These are phyloP conservation scores for Trametes cubensis DNA, from an alignment of 768 basidiomycete species.

Conservation along the genomic window DNA sequence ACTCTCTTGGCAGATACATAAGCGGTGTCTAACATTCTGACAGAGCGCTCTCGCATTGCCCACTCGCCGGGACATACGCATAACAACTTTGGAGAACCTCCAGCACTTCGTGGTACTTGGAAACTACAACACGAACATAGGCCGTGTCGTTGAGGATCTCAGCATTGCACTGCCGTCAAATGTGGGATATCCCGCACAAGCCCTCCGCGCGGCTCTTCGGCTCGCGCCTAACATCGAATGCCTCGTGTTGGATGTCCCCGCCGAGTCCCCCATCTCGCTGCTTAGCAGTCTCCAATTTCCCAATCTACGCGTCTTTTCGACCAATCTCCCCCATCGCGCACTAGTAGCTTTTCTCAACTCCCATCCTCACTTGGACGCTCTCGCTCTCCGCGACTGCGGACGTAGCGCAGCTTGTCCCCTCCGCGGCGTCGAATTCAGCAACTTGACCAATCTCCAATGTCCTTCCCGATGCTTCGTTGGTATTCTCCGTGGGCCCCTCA, in stretches of 20 bases:
- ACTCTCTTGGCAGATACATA: no score
- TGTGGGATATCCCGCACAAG: background rate
- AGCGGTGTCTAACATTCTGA: no score
- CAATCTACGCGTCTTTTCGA: background rate
- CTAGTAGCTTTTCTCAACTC: background rate
- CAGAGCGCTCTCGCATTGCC: no score
- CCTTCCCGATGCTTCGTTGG: constrained; percentile 3
- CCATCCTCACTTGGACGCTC: background rate
- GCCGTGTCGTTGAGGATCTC: background rate
- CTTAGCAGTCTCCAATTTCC: background rate
- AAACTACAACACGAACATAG: background rate
- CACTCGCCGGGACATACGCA: no score
- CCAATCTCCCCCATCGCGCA: constrained; percentile 7
- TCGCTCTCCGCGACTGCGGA: constrained; percentile 1
- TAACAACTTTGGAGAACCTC: no score
- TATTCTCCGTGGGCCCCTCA: background rate
- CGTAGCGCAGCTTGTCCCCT: constrained; percentile 3
- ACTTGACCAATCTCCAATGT: background rate
- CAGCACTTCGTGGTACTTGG: background rate
- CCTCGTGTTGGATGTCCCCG: background rate
- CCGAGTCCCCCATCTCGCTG: background rate
- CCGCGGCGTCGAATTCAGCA: background rate
- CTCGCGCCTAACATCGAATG: no score
- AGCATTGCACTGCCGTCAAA: background rate
- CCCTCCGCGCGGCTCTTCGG: background rate